Percentiles rank a stretch among this genome's conserved stretches.
Evolutionary conservation across 306 rosid species (phyloP).

Genomic region (Vigna angularis): DNA sequence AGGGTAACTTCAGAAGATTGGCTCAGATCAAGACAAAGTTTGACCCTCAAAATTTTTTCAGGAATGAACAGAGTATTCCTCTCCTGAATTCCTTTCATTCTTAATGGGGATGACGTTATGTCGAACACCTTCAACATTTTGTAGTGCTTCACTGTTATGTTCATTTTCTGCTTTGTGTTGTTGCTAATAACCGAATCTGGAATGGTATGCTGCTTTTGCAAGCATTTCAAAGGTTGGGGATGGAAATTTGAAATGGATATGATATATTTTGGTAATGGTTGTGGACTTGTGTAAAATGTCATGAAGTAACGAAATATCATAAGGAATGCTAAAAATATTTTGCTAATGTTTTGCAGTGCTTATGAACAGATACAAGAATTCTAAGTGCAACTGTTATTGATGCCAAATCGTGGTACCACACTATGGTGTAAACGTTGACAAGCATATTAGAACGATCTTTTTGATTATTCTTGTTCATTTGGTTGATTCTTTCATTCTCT

Average conservation of each 20-base stretch:
- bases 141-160: neutral
- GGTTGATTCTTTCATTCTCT: no score
- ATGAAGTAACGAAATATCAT: no score
- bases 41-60: constrained; percentile 51
- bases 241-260: neutral
- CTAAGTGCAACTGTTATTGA: no score
- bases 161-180: neutral
- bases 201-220: neutral
- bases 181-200: neutral
- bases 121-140: constrained; percentile 1
- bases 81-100: neutral
- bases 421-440: no score
- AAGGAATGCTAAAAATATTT: no score
- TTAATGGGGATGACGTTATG: neutral
- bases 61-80: constrained; percentile 55
- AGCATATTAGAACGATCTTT: no score
- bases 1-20: constrained; percentile 48
- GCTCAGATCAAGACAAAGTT: constrained; percentile 46
- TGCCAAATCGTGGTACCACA: no score
- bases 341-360: no score
- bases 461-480: no score
- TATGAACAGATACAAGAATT: no score
- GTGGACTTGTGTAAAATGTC: no score
- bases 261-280: neutral
- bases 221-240: neutral